Evolutionary conservation across 257 asterid genomes (phyloP).

Genomic region (Nicotiana noctiflora): DNA sequence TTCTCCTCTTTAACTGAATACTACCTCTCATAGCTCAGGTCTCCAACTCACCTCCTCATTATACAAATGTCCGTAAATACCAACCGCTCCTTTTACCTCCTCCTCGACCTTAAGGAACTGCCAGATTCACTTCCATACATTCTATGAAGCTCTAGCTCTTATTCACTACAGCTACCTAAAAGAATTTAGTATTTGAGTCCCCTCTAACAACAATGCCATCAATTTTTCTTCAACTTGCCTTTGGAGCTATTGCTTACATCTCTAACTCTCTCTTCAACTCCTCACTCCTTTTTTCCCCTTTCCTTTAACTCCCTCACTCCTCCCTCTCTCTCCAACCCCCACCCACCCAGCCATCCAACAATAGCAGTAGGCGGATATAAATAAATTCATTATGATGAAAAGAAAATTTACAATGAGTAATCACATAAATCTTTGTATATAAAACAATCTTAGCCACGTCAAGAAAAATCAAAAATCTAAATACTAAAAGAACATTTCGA

Average conservation of each 20-base stretch:
- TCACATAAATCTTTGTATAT: neutral
- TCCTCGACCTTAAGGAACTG: neutral
- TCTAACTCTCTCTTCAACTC: neutral
- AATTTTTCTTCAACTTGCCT: neutral
- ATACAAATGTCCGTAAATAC: neutral
- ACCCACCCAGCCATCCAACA: no score
- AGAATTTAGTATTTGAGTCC: neutral
- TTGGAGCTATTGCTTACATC: neutral
- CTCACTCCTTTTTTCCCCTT: no score
- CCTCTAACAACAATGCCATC: neutral
- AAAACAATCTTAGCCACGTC: neutral
- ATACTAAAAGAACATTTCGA: neutral
- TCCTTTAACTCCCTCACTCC: no score
- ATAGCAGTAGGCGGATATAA: no score
- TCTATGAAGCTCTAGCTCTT: neutral
- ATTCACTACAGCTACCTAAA: neutral
- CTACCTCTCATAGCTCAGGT: neutral
- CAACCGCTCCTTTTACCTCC: neutral
- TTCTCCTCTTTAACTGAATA: neutral
- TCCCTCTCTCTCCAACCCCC: no score
- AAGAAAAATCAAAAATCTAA: slow-evolving; percentile 8
- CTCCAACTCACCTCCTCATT: neutral
- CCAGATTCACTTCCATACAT: neutral
- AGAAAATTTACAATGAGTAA: neutral
- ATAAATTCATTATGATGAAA: no score